A percentile compares a stretch with the other conserved stretches of the same genome.
phyloP scores from a whole-genome alignment of 2,329 filamentous ascomycete genomes.

The Whalleya microplaca region DNA sequence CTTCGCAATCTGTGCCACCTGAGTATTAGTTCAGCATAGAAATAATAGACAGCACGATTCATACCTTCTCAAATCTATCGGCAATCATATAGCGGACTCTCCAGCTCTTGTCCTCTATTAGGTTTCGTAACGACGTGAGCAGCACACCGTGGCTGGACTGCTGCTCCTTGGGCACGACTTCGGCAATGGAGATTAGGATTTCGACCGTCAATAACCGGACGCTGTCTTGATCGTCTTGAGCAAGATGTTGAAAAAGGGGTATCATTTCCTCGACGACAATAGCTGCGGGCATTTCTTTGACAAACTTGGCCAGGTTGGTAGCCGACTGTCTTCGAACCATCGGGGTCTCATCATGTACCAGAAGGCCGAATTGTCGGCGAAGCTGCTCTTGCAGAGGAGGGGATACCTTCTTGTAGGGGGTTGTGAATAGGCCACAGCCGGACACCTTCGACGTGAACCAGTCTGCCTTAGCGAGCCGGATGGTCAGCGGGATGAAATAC shows the following conservation, averaged over 20 bases:
- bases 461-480: constrained; percentile 97
- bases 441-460: constrained; percentile 99
- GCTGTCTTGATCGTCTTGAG: constrained; percentile 95
- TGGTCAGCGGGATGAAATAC: constrained; percentile 92
- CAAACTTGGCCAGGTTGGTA: constrained; percentile 95
- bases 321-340: constrained; percentile 98
- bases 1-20: constrained; percentile 77
- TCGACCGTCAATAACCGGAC: constrained; percentile 95
- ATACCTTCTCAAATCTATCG: constrained; percentile 94
- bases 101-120: constrained; percentile 99
- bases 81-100: constrained; percentile 99
- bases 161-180: constrained; percentile 97
- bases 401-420: constrained; percentile 90
- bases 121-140: constrained; percentile 82
- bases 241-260: constrained; percentile 95
- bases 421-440: constrained; percentile 91
- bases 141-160: constrained; percentile 95
- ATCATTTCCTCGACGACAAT: constrained; percentile 99
- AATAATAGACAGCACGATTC: constrained; percentile 7
- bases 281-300: constrained; percentile 91
- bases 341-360: constrained; percentile 97
- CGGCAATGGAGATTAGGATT: constrained; percentile 92
- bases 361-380: constrained; percentile 85
- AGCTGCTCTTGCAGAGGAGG: constrained; percentile 87
- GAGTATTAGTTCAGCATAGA: constrained; percentile 19